Base-by-base conservation (phyloP, 140 eudicot genomes). In the Anethum foeniculum region DNA sequence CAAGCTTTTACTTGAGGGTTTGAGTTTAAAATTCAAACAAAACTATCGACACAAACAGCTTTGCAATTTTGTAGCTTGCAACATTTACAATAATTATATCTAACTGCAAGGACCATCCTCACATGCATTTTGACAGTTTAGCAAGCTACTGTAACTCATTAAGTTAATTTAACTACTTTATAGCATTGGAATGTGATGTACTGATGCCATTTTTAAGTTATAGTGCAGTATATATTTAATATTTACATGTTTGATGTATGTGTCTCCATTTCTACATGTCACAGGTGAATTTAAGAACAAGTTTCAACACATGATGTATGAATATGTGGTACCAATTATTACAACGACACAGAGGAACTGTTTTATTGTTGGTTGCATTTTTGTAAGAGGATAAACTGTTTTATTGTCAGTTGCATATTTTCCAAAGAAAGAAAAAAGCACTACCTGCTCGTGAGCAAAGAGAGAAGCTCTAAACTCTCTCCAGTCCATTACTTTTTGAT, bases 391-490 rank as follows among this genome's bases (percentile, higher is more conserved):
- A 65, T 5, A 21, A 15, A 67, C 14, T 12, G 41, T 67, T 12
- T 38, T 38, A 71, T 38, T 16, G 76, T 38, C 5, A 18, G 48
- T 21, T 38, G 27, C 48, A 39, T 36, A 5, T 7, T 19, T 39
- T 7, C 38, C 21, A 1, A 0, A 38, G 6, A 34, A 43, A 4
- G 30, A 60, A 81, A 71, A 46, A 27, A 79, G 68, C 9, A 71
- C 44, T 89, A 95, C 99, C 99, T 87, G 91, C 82, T 89, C 97
- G 68, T 82, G 84, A 23, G 76, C 44, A 84, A 80, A 86, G 49
- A 92, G 97, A 75, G 77, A 38, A n/a, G 97, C 97, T 85, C 99
- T 89, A 81, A 92, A 95, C 84, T 95, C 99, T 84, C 99, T 89
- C 99, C 99, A 95, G 85, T 92, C 95, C 76, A 86, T 80, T 34